These are phyloP conservation scores for Daphne laureola DNA, from an alignment of 441 rosid genomes.

Conservation along the genomic window DNA sequence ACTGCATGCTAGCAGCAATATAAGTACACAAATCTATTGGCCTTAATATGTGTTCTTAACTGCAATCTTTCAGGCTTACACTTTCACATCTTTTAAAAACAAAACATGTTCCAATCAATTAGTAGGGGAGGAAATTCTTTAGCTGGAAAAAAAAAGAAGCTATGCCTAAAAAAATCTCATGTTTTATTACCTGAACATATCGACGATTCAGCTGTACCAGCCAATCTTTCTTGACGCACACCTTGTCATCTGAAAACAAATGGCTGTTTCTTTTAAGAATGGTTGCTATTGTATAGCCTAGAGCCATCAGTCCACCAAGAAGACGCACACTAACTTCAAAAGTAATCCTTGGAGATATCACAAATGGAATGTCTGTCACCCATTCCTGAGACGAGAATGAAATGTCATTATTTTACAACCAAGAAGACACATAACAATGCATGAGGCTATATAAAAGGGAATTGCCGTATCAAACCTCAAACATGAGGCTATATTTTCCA, in stretches of 20 bases:
- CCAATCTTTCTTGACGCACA: slow-evolving; percentile 89
- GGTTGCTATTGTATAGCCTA: slow-evolving; percentile 93
- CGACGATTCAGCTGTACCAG: slow-evolving; percentile 83
- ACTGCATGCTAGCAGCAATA: too few species aligned
- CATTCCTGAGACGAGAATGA: slow-evolving; percentile 58
- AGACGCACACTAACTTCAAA: slow-evolving; percentile 98
- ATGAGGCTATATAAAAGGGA: background rate
- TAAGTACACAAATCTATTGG: too few species aligned
- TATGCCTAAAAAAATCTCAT: too few species aligned
- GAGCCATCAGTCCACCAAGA: slow-evolving; percentile 97
- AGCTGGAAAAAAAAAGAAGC: too few species aligned
- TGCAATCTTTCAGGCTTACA: too few species aligned
- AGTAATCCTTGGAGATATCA: slow-evolving; percentile 95
- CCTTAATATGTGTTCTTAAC: too few species aligned
- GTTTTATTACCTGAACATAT: slow-evolving; percentile 70
- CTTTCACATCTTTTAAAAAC: too few species aligned
- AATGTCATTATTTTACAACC: slow-evolving; percentile 10
- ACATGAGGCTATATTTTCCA: slow-evolving; percentile 98
- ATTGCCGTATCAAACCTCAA: slow-evolving; percentile 57
- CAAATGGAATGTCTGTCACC: slow-evolving; percentile 92
- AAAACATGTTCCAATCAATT: too few species aligned
- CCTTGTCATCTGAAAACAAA: slow-evolving; percentile 66
- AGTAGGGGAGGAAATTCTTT: too few species aligned
- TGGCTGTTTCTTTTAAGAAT: slow-evolving; percentile 95
- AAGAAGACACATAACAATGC: background rate